Evolutionary conservation across 345 rosid genomes (phyloP), one percentile per base, ranked within the genome.

Genomic region (Salix udensis): DNA sequence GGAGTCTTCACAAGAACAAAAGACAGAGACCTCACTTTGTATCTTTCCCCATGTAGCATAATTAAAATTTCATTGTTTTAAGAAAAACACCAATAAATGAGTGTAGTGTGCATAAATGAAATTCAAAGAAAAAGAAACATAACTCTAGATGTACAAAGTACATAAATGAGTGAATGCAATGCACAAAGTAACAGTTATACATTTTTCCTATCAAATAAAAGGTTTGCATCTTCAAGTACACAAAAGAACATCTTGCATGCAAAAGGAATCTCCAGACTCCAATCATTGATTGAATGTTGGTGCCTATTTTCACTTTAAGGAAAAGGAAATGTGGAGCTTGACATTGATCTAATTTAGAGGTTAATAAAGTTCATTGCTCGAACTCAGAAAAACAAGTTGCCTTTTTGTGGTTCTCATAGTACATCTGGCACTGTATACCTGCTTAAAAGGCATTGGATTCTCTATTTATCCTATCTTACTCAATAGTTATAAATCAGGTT

Each of bases 401-500:
- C 46, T 53, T 42, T 58, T 42, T 15, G 50, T 74, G 71, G 30
- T 55, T 30, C 68, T 50, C 18, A 52, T 19, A 39, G 18, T 4
- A 23, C 31, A 36, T 36, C 40, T 50, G 36, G 23, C 42, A 37
- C 15, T 28, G 26, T 23, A 72, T 3, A 73, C 14, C 18, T 28
- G 31, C 19, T 30, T 36, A 73, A 65, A 42, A 48, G 15, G 46
- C 42, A 31, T 64, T 69, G 44, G 36, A 67, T 13, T 65, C 60
- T 26, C 60, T 39, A 15, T n/a, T 44, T 44, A 5, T n/a, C 68
- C 31, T 48, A 31, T 60, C 40, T 12, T 40, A 24, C 37, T 39
- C 61, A 61, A 65, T 1, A 30, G 36, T 46, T 69, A n/a, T 55
- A 66, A 65, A 68, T 58, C 34, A 73, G 73, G 73, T 77, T 75